Percentiles rank a stretch among this genome's conserved stretches.
Conservation (phyloP, 2,329 filamentous ascomycete genomes). For the Talaromyces verruculosus region DNA sequence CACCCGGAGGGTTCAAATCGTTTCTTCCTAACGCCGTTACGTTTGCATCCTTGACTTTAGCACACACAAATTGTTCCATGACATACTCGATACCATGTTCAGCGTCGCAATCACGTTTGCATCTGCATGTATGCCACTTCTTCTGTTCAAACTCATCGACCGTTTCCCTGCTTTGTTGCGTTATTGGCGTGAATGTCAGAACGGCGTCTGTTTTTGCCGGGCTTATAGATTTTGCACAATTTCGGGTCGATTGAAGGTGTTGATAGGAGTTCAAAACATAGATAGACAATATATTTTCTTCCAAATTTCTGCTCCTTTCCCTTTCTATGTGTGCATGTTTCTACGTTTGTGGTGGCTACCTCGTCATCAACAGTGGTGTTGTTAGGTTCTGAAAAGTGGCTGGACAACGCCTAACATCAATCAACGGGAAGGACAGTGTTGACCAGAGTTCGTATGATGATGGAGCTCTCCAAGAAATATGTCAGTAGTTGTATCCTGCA, state of each 20-base stretch:
- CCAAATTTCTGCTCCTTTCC: not conserved
- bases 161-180: not conserved
- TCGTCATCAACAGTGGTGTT: not conserved
- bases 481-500: not conserved
- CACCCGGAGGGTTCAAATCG: not conserved
- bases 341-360: not conserved
- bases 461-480: not conserved
- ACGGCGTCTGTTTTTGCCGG: not conserved
- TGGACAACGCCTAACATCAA: no score
- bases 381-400: no score
- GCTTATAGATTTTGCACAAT: not conserved
- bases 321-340: not conserved
- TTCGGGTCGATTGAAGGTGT: not conserved
- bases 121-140: not conserved
- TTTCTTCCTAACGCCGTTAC: conserved; percentile 6
- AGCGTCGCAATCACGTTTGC: not conserved
- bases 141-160: not conserved
- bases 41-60: conserved; percentile 15
- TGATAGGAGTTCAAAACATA: conserved; percentile 3
- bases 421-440: not conserved
- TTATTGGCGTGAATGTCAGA: not conserved
- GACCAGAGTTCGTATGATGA: not conserved
- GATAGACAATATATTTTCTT: not conserved
- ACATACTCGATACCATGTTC: conserved; percentile 6
- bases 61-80: conserved; percentile 1